A percentile compares a stretch with the other conserved stretches of the same genome.
phyloP scores from a whole-genome alignment of 2,329 filamentous ascomycete genomes.

The Colletotrichum echinochloae region DNA sequence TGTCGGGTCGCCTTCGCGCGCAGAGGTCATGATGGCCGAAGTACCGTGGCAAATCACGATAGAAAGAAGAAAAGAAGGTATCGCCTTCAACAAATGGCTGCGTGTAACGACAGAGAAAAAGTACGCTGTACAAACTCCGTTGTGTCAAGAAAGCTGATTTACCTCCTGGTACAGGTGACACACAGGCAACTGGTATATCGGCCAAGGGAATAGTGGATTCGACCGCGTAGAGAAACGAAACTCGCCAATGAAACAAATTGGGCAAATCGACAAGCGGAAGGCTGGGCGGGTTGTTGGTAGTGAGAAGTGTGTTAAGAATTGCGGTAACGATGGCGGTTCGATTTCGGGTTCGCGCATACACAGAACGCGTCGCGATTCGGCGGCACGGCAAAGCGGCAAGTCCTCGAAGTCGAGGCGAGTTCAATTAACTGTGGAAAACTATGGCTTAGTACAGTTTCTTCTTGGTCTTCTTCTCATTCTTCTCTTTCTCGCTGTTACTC shows the following conservation, averaged over 20 bases:
- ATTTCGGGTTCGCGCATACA: slow-evolving; percentile 29
- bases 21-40: slow-evolving; percentile 21
- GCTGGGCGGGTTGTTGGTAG: background rate
- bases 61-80: background rate
- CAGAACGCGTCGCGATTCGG: slow-evolving; percentile 28
- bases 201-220: background rate
- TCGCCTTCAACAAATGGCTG: background rate
- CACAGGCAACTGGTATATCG: background rate
- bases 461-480: background rate
- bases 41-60: background rate
- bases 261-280: background rate
- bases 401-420: slow-evolving; percentile 18
- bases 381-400: slow-evolving; percentile 21
- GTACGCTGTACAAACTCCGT: background rate
- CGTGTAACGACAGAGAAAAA: background rate
- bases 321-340: background rate
- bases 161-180: background rate
- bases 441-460: slow-evolving; percentile 28
- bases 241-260: background rate
- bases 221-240: background rate
- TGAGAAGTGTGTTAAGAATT: background rate
- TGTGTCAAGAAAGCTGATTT: background rate
- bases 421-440: slow-evolving; percentile 30
- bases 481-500: background rate
- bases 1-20: slow-evolving; percentile 25